phyloP scores from a whole-genome alignment of 352 stramenopile species.

The Pythium scleroteichum region DNA sequence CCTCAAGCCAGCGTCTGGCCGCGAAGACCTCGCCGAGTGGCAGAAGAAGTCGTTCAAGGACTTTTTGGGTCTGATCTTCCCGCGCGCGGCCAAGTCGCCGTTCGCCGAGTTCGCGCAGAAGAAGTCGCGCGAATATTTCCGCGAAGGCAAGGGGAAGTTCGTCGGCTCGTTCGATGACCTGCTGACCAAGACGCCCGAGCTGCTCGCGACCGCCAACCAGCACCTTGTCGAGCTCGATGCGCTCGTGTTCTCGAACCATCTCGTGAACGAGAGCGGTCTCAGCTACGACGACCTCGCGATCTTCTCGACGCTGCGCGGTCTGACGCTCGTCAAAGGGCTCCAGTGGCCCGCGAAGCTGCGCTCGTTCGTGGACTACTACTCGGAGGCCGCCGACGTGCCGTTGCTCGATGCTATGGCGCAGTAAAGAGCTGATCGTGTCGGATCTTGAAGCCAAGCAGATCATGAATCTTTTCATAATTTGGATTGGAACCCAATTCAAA shows the following conservation, averaged over 20 bases:
- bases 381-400: constrained; percentile 39
- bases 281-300: constrained; percentile 57
- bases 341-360: constrained; percentile 46
- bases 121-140: constrained; percentile 50
- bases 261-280: constrained; percentile 46
- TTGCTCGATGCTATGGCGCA: constrained; percentile 45
- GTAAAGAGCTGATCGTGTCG: too few relatives aligned
- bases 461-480: too few relatives aligned
- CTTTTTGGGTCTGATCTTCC: constrained; percentile 42
- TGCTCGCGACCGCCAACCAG: constrained; percentile 43
- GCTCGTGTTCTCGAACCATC: constrained; percentile 39
- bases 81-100: constrained; percentile 43
- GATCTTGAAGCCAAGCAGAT: too few relatives aligned
- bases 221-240: constrained; percentile 42
- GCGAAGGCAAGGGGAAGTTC: constrained; percentile 48
- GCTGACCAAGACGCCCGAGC: constrained; percentile 41
- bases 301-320: constrained; percentile 40
- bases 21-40: constrained; percentile 46
- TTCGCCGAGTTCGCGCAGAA: constrained; percentile 50
- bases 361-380: constrained; percentile 50
- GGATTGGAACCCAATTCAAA: too few relatives aligned
- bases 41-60: constrained; percentile 36
- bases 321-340: constrained; percentile 57
- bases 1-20: constrained; percentile 26
- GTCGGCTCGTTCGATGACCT: constrained; percentile 44